phyloP scores from a whole-genome alignment of 2,329 filamentous ascomycete species.

The Fusarium sp. region DNA sequence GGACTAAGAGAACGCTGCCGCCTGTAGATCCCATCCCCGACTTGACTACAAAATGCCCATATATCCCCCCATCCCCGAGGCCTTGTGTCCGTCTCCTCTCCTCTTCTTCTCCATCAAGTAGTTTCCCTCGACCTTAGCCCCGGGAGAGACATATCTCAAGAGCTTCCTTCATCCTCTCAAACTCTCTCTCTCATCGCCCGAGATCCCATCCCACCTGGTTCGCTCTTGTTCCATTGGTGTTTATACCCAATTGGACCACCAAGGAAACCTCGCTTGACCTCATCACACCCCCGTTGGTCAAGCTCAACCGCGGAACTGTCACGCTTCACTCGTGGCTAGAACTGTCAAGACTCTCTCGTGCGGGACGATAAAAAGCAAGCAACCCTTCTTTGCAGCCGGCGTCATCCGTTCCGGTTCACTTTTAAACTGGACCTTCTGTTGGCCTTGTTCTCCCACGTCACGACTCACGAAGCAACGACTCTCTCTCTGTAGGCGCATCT shows the following conservation, averaged over 20 bases:
- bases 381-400: slow-evolving; percentile 18
- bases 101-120: slow-evolving; percentile 31
- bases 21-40: slow-evolving; percentile 37
- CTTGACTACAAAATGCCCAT: slow-evolving; percentile 42
- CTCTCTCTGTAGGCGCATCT: slow-evolving; percentile 9
- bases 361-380: slow-evolving; percentile 19
- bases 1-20: slow-evolving; percentile 16
- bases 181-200: background rate
- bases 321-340: slow-evolving; percentile 20
- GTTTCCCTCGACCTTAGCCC: slow-evolving; percentile 11
- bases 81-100: slow-evolving; percentile 20
- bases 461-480: slow-evolving; percentile 12
- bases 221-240: slow-evolving; percentile 8
- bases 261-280: slow-evolving; percentile 7
- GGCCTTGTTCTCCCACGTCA: slow-evolving; percentile 7
- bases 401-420: slow-evolving; percentile 12
- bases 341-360: slow-evolving; percentile 9
- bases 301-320: background rate
- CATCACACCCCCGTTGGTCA: background rate
- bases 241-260: background rate
- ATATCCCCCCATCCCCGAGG: slow-evolving; percentile 31
- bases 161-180: slow-evolving; percentile 1
- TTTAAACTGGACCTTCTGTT: slow-evolving; percentile 8
- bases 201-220: slow-evolving; percentile 1
- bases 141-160: slow-evolving; percentile 10